Percentiles rank a stretch among this genome's conserved stretches.
Conservation (phyloP, 257 asterid species). For the Solanum raphanifolium region DNA sequence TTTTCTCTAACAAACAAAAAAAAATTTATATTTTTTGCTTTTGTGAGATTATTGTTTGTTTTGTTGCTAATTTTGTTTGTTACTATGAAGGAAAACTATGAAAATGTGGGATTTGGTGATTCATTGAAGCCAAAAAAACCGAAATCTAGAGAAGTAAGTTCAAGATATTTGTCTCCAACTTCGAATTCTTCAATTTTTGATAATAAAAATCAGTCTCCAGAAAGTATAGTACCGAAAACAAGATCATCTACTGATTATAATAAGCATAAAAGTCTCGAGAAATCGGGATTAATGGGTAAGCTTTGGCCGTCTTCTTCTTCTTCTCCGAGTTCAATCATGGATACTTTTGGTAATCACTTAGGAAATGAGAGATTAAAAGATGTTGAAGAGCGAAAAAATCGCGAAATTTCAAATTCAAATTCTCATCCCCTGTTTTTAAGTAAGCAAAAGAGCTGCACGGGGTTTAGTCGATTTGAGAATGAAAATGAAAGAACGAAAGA, state of each 20-base stretch:
- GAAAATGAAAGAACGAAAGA: constrained; percentile 27
- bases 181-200: constrained; percentile 5
- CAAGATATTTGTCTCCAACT: constrained; percentile 53
- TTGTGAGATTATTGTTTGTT: not conserved
- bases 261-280: constrained; percentile 30
- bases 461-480: constrained; percentile 27
- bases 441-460: constrained; percentile 51
- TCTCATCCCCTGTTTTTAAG: constrained; percentile 10
- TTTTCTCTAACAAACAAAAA: constrained; percentile 16
- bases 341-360: constrained; percentile 35
- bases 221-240: constrained; percentile 18
- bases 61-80: not conserved
- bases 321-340: constrained; percentile 9
- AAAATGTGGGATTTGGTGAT: not conserved
- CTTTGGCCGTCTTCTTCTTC: constrained; percentile 54
- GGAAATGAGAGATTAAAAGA: constrained; percentile 42
- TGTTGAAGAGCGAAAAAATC: constrained; percentile 4
- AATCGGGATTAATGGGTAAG: constrained; percentile 40
- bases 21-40: not conserved
- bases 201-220: constrained; percentile 31
- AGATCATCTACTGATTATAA: constrained; percentile 22
- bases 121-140: constrained; percentile 26
- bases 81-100: constrained; percentile 35
- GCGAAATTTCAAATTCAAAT: constrained; percentile 1
- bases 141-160: constrained; percentile 56